phyloP scores from a whole-genome alignment of 2,329 filamentous ascomycete species.

The Pseudogymnoascus sp. region DNA sequence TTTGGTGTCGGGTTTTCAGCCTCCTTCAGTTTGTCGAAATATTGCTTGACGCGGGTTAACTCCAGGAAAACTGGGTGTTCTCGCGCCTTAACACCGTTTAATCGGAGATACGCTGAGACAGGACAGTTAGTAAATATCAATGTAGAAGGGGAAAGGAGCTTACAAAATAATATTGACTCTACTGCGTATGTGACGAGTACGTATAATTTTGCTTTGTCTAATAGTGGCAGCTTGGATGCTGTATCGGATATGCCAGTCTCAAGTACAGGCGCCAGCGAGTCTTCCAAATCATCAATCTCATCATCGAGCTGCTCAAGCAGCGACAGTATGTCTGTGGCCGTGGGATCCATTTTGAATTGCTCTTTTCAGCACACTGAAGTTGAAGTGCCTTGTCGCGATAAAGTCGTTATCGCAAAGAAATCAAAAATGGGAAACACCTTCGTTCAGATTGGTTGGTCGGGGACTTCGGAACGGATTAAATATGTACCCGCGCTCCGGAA shows the following conservation, averaged over 20 bases:
- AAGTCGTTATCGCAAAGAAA: constrained; percentile 4
- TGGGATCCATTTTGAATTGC: constrained; percentile 32
- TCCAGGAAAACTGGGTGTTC: constrained; percentile 79
- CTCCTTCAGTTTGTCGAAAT: constrained; percentile 83
- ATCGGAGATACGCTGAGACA: constrained; percentile 59
- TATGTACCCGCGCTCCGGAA: not conserved
- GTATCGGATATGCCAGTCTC: constrained; percentile 53
- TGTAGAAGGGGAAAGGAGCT: constrained; percentile 21
- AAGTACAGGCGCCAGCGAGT: constrained; percentile 65
- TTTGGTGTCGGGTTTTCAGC: constrained; percentile 55
- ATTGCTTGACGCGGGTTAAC: constrained; percentile 77
- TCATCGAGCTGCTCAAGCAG: constrained; percentile 51
- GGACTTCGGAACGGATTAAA: not conserved
- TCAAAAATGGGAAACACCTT: constrained; percentile 6
- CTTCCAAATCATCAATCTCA: constrained; percentile 71
- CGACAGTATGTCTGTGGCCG: constrained; percentile 19
- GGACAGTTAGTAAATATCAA: not conserved
- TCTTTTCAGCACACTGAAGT: not conserved
- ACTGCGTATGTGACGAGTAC: constrained; percentile 82
- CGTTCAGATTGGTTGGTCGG: constrained; percentile 5
- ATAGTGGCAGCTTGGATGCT: constrained; percentile 72
- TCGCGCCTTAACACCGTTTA: constrained; percentile 74
- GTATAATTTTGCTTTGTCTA: constrained; percentile 91
- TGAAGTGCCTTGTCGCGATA: constrained; percentile 3
- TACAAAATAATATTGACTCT: constrained; percentile 83